phyloP scores from a whole-genome alignment of 2,329 filamentous ascomycete genomes.

The Allantophomopsis cytisporea region DNA sequence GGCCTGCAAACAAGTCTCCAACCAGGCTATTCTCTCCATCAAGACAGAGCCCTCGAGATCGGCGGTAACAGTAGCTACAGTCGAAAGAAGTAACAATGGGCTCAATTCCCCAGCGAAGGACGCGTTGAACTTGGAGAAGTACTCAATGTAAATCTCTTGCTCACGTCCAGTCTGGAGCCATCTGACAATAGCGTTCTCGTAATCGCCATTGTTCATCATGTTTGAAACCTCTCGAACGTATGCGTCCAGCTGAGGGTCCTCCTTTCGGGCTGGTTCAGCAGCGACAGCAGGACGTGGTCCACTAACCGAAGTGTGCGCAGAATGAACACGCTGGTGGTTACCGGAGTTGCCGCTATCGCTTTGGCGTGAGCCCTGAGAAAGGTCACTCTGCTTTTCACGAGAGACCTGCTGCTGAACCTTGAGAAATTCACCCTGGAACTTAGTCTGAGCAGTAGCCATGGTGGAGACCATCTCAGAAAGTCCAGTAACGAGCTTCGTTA shows the following conservation, averaged over 20 bases:
- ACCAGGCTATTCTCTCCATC: conserved; percentile 42
- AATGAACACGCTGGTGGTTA: background rate
- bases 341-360: conserved; percentile 1
- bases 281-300: background rate
- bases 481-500: conserved; percentile 52
- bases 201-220: conserved; percentile 45
- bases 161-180: conserved; percentile 53
- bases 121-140: conserved; percentile 35
- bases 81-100: conserved; percentile 47
- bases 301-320: background rate
- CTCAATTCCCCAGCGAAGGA: conserved; percentile 41
- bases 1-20: conserved; percentile 43
- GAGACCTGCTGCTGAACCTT: conserved; percentile 38
- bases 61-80: conserved; percentile 49
- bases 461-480: conserved; percentile 56
- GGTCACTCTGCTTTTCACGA: conserved; percentile 21
- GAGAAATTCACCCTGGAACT: conserved; percentile 52
- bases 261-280: conserved; percentile 21
- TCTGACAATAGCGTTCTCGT: conserved; percentile 49
- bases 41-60: conserved; percentile 38
- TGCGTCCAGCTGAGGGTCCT: conserved; percentile 40
- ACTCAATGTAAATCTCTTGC: conserved; percentile 47
- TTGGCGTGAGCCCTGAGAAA: background rate
- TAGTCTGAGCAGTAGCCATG: conserved; percentile 54
- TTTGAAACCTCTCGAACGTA: conserved; percentile 45